Base-by-base conservation (phyloP, 805 yeast species). In the Sugiyamaella americana region DNA sequence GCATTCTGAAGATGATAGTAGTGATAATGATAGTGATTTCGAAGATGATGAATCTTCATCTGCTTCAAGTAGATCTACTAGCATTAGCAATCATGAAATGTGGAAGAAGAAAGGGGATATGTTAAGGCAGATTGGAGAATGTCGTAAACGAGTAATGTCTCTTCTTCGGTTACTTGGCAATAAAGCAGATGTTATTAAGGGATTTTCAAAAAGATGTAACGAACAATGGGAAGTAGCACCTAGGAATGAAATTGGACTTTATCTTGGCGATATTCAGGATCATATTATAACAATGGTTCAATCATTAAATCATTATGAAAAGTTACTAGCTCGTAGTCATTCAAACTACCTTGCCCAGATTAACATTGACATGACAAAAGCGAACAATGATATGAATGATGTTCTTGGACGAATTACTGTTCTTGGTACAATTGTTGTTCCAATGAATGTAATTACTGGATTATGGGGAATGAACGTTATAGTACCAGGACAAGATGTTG, bases 401-500 rank as follows among this genome's bases (percentile, higher is more conserved):
- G 95, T 89, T 1, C 74, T 91, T 59, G 95, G 97, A 8, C 87
- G 89, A 62, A 87, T 91, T 47, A 87, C 98, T 2, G 82, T 89
- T 37, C 67, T 91, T 52, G 98, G 98, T 75, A 87, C 98, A 0
- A 87, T 93, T 47, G 96, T 93, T 18, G 70, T 93, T 49, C 98
- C 98, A 2, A 78, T 93, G 77, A 93, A 93, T 61, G 87, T 93
- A 46, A 83, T 93, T 19, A 93, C 98, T 0, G 98, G 98, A 18
- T 68, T 93, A 40, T 93, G 98, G 98, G 98, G 98, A 47, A 93
- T 93, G 98, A 93, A 93, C 68, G 95, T 93, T 54, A 58, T 87
- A 8, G 98, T 93, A 30, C 98, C 98, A 0, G 98, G 98, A 0
- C 98, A 91, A 62, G 76, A 72, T 22, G 65, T 67, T 5, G 76